Evolutionary conservation across 2,329 filamentous ascomycete species (phyloP), one percentile per base, ranked within the genome.

Genomic region (Cordyceps javanica): DNA sequence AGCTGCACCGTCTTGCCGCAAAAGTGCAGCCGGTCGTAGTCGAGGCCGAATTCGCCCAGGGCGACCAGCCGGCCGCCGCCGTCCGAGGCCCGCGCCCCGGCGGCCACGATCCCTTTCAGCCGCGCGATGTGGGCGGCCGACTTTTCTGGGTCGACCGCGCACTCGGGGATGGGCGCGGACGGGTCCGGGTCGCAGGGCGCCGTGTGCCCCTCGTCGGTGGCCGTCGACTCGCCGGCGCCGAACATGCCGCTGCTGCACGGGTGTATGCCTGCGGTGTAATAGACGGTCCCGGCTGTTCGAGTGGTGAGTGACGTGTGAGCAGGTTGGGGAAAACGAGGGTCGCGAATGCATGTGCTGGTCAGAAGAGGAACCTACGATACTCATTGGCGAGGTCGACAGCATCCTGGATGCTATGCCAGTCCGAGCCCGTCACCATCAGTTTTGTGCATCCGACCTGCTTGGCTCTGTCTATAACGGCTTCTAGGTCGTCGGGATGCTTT

Each of bases 31-130:
- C 94, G 85, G 74, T 99, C 94, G 69, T 97, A 99, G 74, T 99
- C 94, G 4, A 99, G 86, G 2, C 94, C 94, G 61, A 99, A 91
- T 73, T 99, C 94, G 50, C 94, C 94, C 69, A 97, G 91, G 7
- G 94, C 93, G 1, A 90, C 86, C 41, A 89, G 79, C 38, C 64
- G 62, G 41, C 65, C 60, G 38, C 64, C 61, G 0, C 82, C 70
- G 6, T 72, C 69, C 3, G 72, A 6, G 3, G 14, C 62, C 19
- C 83, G 83, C 1, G 84, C 82, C 36, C 83, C 73, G 2, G 80
- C 67, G 4, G n/a, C n/a, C n/a, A 92, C 83, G 2, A 97, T 76
- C 7, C 74, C 68, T 45, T 79, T 79, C n/a, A 97, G 80, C 30
- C 82, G 78, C 0, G 73, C 61, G 23, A 91, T 78, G 67, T 82